Base-by-base conservation (phyloP, 345 rosid genomes). In the Acer yangbiense region DNA sequence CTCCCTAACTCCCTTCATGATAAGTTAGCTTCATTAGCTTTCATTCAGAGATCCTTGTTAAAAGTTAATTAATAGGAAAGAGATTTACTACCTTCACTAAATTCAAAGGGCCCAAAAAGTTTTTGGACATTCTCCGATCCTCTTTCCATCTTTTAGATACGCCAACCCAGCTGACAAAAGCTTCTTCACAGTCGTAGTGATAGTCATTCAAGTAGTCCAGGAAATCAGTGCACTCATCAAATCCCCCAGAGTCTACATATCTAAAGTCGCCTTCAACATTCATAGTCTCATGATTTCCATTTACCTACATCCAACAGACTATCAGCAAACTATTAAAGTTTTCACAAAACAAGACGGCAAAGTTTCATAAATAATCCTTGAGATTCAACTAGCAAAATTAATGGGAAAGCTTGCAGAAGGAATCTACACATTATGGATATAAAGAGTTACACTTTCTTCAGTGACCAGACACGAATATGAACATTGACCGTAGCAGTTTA, bases 271-370 rank as follows among this genome's bases (percentile, higher is more conserved):
- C 96, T 88, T 92, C 99, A 70, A 95, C 93, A 77, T 91, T 95
- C 92, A 93, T 92, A 7, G 96, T 93, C 88, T 93, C 98, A 32
- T 95, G 98, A 78, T 95, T 95, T 78, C 99, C 99, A 79, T 92
- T 93, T 55, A 95, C 86, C 98, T 88, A 71, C 21, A 71, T 63
- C 69, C 61, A 60, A 52, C 17, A 78, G 18, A 77, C 55, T 27
- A 29, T 63, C 50, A 71, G 18, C 21, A 29, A 44, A 58, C n/a
- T 7, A 57, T 46, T 32, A 13, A 35, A 18, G 11, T 61, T 48
- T 65, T 41, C n/a, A 72, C 18, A 43, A 73, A 60, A 32, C 55
- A 25, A 73, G 44, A 65, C 14, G 11, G 57, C 7, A 68, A 35
- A 41, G n/a, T 48, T 27, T 57, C 32, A 35, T 5, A 18, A 43